Base-by-base conservation (phyloP, 2,329 filamentous ascomycete species). In the Thermochaetoides dissita region DNA sequence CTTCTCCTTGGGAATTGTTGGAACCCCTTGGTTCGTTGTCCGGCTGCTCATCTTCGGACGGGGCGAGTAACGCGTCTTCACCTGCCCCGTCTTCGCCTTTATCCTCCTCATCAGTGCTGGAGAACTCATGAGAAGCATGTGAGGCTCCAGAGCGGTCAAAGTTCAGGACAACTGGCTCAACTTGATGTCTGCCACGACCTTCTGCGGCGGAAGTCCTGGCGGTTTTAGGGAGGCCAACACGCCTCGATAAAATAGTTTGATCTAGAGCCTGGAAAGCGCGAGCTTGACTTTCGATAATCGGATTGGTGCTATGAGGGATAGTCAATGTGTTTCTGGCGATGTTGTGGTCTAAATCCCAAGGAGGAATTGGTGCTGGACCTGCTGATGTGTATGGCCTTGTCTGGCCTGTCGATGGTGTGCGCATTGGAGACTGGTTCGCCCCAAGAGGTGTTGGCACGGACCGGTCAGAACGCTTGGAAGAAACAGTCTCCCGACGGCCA, bases 241-340 rank as follows among this genome's bases (percentile, higher is more conserved):
- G 69, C 39, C 68, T 63, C 0, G 71, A 65, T 1, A 81, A 62
- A 37, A 79, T 79, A 38, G 68, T 71, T 54, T 79, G 75, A 44
- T 81, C 76, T 17, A 79, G 65, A 2, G 74, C 75, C n/a, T 74
- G 69, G 57, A 79, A 80, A 0, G 73, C 74, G 7, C 72, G 72
- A 34, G 66, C 64, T 51, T 79, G 74, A 47, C 67, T 71, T 8
- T 63, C 61, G 3, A 69, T 59, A 3, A 62, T 53, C 9, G 58
- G 56, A 31, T 60, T 59, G 17, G 5, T 3, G 17, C 17, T 24
- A 24, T 24, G 17, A 24, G 17, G 17, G 17, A 24, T 24, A 24
- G 3, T 24, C 17, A 24, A 24, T 24, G 17, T 24, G 17, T 24
- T 24, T 24, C 5, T 24, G 17, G 17, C 17, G 17, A 24, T 5